phyloP scores from a whole-genome alignment of 192 early-diverging fungal genomes.

The Backusella westeae region DNA sequence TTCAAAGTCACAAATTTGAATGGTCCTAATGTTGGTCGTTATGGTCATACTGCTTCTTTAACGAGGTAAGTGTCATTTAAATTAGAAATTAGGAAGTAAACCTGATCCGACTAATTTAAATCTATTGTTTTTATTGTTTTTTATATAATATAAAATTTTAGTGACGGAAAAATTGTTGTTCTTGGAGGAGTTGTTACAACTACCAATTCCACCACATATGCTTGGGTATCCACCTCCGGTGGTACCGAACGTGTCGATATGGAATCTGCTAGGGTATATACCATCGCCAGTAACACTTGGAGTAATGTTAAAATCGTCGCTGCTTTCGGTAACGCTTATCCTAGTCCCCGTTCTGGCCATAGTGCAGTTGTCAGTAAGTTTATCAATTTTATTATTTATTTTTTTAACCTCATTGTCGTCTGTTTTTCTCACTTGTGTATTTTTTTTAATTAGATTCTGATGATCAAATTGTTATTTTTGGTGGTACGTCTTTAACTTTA shows the following conservation, averaged over 20 bases:
- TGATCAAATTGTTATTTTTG: conserved; percentile 28
- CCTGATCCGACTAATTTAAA: not conserved
- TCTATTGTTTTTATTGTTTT: not conserved
- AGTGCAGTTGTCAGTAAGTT: conserved; percentile 28
- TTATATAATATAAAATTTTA: not conserved
- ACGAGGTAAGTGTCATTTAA: conserved; percentile 11
- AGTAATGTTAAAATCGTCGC: not conserved
- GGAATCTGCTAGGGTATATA: conserved; percentile 12
- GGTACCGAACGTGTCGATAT: not conserved
- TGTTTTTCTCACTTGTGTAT: not conserved
- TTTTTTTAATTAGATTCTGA: conserved; percentile 12
- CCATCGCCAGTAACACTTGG: conserved; percentile 22
- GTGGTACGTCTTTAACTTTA: conserved; percentile 20
- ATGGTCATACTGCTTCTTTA: conserved; percentile 25
- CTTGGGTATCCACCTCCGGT: not conserved
- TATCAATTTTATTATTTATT: conserved; percentile 3
- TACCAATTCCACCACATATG: not conserved
- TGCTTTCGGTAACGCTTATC: not conserved
- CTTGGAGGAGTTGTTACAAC: conserved; percentile 26
- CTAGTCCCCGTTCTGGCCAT: conserved; percentile 16
- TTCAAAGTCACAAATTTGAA: not conserved
- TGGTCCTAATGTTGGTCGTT: conserved; percentile 6
- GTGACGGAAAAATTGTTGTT: conserved; percentile 29
- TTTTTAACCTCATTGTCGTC: not conserved
- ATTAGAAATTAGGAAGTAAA: not conserved